Evolutionary conservation across 768 basidiomycete species (phyloP).

Genomic region (Lactarius pseudohatsudake): DNA sequence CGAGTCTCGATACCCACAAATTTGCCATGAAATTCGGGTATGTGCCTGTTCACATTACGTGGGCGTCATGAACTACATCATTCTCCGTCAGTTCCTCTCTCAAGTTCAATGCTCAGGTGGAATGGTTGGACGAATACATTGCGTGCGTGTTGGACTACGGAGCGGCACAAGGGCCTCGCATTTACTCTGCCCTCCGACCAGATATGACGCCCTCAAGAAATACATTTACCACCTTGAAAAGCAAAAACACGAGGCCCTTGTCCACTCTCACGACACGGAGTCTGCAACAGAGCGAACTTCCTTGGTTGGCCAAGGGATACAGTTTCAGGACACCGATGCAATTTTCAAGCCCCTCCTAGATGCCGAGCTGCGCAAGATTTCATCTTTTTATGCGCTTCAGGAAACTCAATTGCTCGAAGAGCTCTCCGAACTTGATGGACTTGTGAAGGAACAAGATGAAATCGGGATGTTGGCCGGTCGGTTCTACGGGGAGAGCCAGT

Average conservation of each 20-base stretch:
- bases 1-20: slow-evolving; percentile 16
- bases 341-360: slow-evolving; percentile 77
- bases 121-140: slow-evolving; percentile 94
- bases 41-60: slow-evolving; percentile 19
- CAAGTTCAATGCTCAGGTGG: slow-evolving; percentile 88
- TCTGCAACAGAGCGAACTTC: slow-evolving; percentile 55
- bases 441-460: slow-evolving; percentile 60
- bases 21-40: slow-evolving; percentile 63
- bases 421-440: slow-evolving; percentile 54
- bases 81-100: slow-evolving; percentile 61
- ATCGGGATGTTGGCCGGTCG: slow-evolving; percentile 50
- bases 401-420: slow-evolving; percentile 70
- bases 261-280: slow-evolving; percentile 54
- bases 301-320: slow-evolving; percentile 46
- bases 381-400: slow-evolving; percentile 73
- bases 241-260: slow-evolving; percentile 53
- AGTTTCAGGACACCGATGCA: slow-evolving; percentile 46
- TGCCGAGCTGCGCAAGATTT: slow-evolving; percentile 79
- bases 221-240: slow-evolving; percentile 86
- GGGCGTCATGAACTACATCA: not conserved
- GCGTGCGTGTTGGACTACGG: slow-evolving; percentile 52
- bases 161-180: not conserved
- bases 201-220: slow-evolving; percentile 85
- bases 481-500: slow-evolving; percentile 49
- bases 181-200: slow-evolving; percentile 33